phyloP scores from a whole-genome alignment of 2,329 filamentous ascomycete genomes.

The Shiraia sp. region DNA sequence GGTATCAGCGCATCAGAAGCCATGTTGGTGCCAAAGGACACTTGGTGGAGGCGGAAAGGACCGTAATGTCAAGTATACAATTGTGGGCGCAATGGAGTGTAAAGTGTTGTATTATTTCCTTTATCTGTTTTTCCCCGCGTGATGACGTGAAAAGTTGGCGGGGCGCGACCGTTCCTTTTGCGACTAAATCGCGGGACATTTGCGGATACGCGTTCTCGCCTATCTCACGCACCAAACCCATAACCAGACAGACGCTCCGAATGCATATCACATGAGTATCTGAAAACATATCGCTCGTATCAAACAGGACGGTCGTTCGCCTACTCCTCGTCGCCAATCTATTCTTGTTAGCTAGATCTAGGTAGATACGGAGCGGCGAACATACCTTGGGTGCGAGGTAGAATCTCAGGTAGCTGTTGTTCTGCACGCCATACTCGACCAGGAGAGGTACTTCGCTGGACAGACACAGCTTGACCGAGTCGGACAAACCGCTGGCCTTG shows the following conservation, averaged over 20 bases:
- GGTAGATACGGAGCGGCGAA: slow-evolving; percentile 1
- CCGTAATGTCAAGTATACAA: slow-evolving; percentile 1
- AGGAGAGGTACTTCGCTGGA: slow-evolving; percentile 95
- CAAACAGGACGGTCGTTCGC: slow-evolving; percentile 17
- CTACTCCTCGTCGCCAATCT: slow-evolving; percentile 74
- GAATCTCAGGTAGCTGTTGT: slow-evolving; percentile 92
- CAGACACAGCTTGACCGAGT: slow-evolving; percentile 84
- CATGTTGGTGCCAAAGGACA: slow-evolving; percentile 23
- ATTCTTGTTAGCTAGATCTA: slow-evolving; percentile 40
- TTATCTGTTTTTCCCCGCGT: slow-evolving; percentile 40
- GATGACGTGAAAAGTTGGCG: slow-evolving; percentile 39
- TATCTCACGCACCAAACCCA: slow-evolving; percentile 18
- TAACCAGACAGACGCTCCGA: slow-evolving; percentile 24
- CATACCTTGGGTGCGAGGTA: slow-evolving; percentile 96
- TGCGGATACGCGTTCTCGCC: slow-evolving; percentile 21
- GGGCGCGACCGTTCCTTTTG: slow-evolving; percentile 27
- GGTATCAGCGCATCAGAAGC: slow-evolving; percentile 53
- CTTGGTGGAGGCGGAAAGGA: not conserved
- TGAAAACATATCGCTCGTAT: slow-evolving; percentile 30
- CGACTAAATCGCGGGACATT: slow-evolving; percentile 21
- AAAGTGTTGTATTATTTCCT: slow-evolving; percentile 34
- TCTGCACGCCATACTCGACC: slow-evolving; percentile 85
- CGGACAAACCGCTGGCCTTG: slow-evolving; percentile 88
- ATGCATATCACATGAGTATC: slow-evolving; percentile 32
- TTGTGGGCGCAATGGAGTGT: slow-evolving; percentile 6